Percentiles rank a stretch among this genome's conserved stretches.
Evolutionary conservation across 192 early-diverging fungal species (phyloP).

Genomic region (Mortierella alpina): DNA sequence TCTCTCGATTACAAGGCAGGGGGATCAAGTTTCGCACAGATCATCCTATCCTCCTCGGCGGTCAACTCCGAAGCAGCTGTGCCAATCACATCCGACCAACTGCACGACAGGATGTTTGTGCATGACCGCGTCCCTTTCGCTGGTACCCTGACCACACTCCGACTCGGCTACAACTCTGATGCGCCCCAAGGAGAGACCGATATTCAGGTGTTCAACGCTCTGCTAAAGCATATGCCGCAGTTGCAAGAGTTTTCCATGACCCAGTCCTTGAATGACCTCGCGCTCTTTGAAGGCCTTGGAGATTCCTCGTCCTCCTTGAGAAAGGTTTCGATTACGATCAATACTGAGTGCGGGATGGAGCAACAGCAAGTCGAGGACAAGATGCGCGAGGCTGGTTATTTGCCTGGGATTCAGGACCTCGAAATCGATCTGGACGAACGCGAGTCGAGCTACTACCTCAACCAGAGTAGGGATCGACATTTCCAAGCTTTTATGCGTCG

Average conservation of each 20-base stretch:
- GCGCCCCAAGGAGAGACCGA: slow-evolving; percentile 12
- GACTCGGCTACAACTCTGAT: slow-evolving; percentile 38
- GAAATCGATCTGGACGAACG: slow-evolving; percentile 27
- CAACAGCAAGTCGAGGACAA: slow-evolving; percentile 12
- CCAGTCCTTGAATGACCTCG: slow-evolving; percentile 19
- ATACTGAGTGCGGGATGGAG: slow-evolving; percentile 15
- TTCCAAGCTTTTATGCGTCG: slow-evolving; percentile 35
- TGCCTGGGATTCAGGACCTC: background rate
- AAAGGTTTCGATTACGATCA: slow-evolving; percentile 18
- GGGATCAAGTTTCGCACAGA: slow-evolving; percentile 25
- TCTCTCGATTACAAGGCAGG: slow-evolving; percentile 24
- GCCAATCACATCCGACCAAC: background rate
- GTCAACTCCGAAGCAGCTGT: background rate
- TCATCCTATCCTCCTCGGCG: slow-evolving; percentile 7
- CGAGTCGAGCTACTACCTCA: slow-evolving; percentile 30
- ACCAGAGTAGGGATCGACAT: slow-evolving; percentile 25
- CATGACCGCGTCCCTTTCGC: background rate
- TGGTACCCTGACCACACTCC: slow-evolving; percentile 14
- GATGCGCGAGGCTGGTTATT: slow-evolving; percentile 8
- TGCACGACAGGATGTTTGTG: background rate
- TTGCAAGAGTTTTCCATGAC: slow-evolving; percentile 23
- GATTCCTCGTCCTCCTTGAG: background rate
- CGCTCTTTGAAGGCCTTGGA: slow-evolving; percentile 9
- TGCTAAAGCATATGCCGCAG: slow-evolving; percentile 14
- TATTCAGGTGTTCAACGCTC: slow-evolving; percentile 8